A percentile compares a stretch with the other conserved stretches of the same genome.
These are phyloP conservation scores for Cyberlindnera petersonii DNA, from an alignment of 805 yeast genomes.

Conservation along the genomic window DNA sequence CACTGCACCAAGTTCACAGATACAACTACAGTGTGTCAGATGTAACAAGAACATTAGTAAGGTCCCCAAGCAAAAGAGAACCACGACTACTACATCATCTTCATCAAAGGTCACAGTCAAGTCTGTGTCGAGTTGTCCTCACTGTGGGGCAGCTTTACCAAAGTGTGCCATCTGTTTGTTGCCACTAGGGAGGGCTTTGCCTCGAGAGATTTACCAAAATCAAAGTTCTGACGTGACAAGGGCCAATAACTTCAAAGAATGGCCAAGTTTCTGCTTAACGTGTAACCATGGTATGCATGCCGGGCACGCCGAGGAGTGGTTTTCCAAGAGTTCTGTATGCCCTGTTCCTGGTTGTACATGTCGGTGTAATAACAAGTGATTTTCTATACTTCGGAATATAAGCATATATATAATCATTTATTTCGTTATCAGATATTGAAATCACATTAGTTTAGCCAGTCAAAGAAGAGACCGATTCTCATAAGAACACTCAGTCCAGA, in stretches of 20 bases:
- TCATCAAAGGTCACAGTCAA: slow-evolving; percentile 3
- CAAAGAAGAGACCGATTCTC: too few relatives aligned
- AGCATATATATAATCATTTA: too few relatives aligned
- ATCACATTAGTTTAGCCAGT: too few relatives aligned
- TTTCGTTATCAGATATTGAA: too few relatives aligned
- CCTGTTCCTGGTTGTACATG: slow-evolving; percentile 95
- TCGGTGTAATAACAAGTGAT: slow-evolving; percentile 58
- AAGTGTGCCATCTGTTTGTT: slow-evolving; percentile 86
- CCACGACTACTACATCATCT: background rate
- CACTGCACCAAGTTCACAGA: slow-evolving; percentile 62
- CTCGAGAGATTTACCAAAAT: slow-evolving; percentile 28
- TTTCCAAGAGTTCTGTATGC: slow-evolving; percentile 77
- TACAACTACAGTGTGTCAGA: slow-evolving; percentile 72
- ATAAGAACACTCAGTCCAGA: background rate
- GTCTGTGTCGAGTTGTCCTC: slow-evolving; percentile 51
- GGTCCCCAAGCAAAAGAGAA: slow-evolving; percentile 20
- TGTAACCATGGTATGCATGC: slow-evolving; percentile 96
- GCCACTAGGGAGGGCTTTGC: slow-evolving; percentile 67
- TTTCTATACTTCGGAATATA: background rate
- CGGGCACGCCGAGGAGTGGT: slow-evolving; percentile 96
- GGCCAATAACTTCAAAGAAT: slow-evolving; percentile 49
- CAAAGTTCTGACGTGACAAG: slow-evolving; percentile 18
- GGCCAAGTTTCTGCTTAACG: slow-evolving; percentile 88
- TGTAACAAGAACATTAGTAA: slow-evolving; percentile 72
- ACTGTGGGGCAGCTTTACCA: slow-evolving; percentile 85